Conservation (phyloP, 2,329 filamentous ascomycete genomes). For the Aspergillus sp. region DNA sequence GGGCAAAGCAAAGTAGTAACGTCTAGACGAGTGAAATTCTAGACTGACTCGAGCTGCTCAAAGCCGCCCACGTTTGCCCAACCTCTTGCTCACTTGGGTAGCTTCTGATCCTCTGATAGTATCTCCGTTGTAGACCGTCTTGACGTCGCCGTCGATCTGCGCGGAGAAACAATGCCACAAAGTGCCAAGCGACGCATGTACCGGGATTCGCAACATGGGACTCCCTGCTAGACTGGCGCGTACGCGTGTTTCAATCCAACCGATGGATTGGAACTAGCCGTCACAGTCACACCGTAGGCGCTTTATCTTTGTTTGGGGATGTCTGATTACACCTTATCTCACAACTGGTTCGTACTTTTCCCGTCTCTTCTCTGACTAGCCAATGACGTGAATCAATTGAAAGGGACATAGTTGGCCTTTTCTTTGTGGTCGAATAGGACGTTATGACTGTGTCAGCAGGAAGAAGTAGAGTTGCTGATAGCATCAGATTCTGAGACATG, state of each 20-base stretch:
- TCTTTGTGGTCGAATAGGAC: neutral
- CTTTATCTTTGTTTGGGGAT: constrained; percentile 5
- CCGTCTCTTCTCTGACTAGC: neutral
- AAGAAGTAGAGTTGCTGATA: neutral
- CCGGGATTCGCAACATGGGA: neutral
- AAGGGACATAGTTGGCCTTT: neutral
- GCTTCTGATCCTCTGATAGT: neutral
- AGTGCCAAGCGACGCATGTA: neutral
- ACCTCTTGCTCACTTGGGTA: neutral
- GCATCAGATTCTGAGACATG: constrained; percentile 4
- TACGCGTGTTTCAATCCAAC: constrained; percentile 1
- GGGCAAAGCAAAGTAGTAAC: neutral
- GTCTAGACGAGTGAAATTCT: neutral
- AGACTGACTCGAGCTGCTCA: neutral
- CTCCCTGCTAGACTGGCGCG: neutral
- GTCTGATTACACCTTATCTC: constrained; percentile 1
- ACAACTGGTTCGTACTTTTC: neutral
- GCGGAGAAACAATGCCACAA: neutral
- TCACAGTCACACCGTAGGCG: neutral
- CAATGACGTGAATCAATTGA: neutral
- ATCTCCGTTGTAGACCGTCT: no score
- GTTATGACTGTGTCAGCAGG: neutral
- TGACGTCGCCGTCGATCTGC: neutral
- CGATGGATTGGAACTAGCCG: neutral
- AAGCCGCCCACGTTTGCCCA: neutral